phyloP scores from a whole-genome alignment of 2,329 filamentous ascomycete genomes.

The Penicillium sp. region DNA sequence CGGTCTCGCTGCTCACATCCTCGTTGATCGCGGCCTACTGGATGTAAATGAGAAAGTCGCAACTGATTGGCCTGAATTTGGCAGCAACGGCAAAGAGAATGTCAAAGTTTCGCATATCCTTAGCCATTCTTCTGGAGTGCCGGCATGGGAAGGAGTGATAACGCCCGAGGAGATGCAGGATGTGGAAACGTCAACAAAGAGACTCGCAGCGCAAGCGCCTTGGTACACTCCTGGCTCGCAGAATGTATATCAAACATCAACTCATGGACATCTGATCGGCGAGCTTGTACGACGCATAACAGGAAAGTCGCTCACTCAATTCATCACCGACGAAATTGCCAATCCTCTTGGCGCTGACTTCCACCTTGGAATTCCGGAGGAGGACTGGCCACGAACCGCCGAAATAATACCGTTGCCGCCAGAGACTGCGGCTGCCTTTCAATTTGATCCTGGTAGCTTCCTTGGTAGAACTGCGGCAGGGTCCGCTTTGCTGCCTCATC shows the following conservation, averaged over 20 bases:
- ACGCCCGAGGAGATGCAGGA: constrained; percentile 35
- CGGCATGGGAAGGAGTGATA: not conserved
- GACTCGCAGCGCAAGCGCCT: constrained; percentile 36
- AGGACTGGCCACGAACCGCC: constrained; percentile 13
- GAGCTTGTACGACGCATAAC: constrained; percentile 46
- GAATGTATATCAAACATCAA: constrained; percentile 38
- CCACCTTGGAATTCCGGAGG: constrained; percentile 9
- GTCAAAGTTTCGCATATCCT: constrained; percentile 26
- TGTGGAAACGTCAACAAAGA: not conserved
- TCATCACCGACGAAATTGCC: constrained; percentile 38
- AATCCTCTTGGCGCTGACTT: constrained; percentile 20
- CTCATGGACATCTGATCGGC: constrained; percentile 45
- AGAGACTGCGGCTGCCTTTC: too few relatives aligned
- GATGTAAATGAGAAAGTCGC: constrained; percentile 40
- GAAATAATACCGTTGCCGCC: not conserved
- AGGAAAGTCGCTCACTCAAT: constrained; percentile 45
- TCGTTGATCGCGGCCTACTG: constrained; percentile 43
- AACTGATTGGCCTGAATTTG: constrained; percentile 50
- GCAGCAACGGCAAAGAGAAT: constrained; percentile 30
- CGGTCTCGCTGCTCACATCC: constrained; percentile 40
- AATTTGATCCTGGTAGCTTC: not conserved
- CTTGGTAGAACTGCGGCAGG: not conserved
- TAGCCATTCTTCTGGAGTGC: constrained; percentile 21
- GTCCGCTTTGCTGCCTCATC: too few relatives aligned
- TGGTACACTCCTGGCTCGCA: constrained; percentile 43